These are phyloP conservation scores for Pleurotus eryngii DNA, from an alignment of 768 basidiomycete genomes.

Conservation along the genomic window DNA sequence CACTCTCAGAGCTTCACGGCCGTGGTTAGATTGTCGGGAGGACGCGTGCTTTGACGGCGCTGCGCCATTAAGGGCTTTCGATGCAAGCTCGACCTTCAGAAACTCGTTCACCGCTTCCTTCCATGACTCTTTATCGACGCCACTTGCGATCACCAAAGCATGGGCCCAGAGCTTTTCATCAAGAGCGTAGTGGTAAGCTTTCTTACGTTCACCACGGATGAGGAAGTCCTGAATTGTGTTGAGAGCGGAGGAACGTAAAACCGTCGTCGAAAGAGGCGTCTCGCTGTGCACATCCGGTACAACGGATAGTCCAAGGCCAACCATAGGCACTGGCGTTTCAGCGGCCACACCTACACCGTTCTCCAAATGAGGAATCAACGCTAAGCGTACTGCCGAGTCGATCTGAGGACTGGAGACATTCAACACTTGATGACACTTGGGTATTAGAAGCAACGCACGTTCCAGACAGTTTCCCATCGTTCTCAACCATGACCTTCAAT, in stretches of 20 bases:
- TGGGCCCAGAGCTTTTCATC: slow-evolving; percentile 93
- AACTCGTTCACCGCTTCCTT: slow-evolving; percentile 89
- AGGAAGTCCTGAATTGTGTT: slow-evolving; percentile 79
- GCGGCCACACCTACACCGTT: slow-evolving; percentile 18
- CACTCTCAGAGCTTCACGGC: slow-evolving; percentile 71
- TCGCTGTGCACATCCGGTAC: slow-evolving; percentile 35
- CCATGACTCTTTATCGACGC: slow-evolving; percentile 92
- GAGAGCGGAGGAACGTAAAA: slow-evolving; percentile 59
- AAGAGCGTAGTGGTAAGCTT: slow-evolving; percentile 85
- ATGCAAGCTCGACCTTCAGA: slow-evolving; percentile 67
- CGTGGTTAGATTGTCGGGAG: slow-evolving; percentile 31
- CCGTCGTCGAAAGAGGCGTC: slow-evolving; percentile 52
- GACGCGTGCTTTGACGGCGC: not conserved
- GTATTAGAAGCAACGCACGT: slow-evolving; percentile 44
- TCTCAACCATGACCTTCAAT: slow-evolving; percentile 77
- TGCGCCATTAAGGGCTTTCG: slow-evolving; percentile 20
- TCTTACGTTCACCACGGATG: slow-evolving; percentile 77
- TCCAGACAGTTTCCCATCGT: slow-evolving; percentile 85
- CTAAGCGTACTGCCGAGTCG: slow-evolving; percentile 72
- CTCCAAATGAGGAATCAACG: slow-evolving; percentile 60
- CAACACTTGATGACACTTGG: slow-evolving; percentile 22
- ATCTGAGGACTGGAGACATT: slow-evolving; percentile 31
- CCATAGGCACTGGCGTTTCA: slow-evolving; percentile 16
- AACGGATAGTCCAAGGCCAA: slow-evolving; percentile 14
- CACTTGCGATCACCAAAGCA: slow-evolving; percentile 91